Conservation (phyloP, 257 asterid genomes). For the Solanum chilense region DNA sequence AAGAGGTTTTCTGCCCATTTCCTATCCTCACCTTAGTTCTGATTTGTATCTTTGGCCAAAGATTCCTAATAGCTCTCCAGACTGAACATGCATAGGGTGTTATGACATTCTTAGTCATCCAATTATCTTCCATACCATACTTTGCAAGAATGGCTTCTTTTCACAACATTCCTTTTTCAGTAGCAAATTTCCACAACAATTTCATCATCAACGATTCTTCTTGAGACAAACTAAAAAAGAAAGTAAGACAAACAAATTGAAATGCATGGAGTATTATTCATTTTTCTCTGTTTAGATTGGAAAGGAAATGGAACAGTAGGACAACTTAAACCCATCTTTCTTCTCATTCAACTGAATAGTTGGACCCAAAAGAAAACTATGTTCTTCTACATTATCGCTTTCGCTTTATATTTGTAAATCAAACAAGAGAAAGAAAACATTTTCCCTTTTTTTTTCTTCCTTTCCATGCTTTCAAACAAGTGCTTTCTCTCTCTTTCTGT, state of each 20-base stretch:
- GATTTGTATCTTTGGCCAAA: no score
- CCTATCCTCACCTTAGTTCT: no score
- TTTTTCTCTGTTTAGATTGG: neutral
- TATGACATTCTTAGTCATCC: no score
- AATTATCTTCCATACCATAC: no score
- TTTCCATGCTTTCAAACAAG: neutral
- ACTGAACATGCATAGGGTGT: no score
- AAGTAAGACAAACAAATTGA: neutral
- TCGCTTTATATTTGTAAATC: neutral
- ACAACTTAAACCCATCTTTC: neutral
- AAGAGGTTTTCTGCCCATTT: no score
- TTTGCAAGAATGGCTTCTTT: no score
- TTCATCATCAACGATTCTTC: neutral
- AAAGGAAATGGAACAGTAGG: neutral
- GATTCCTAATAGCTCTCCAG: no score
- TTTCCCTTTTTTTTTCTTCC: neutral
- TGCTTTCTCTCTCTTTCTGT: neutral
- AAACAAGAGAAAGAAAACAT: neutral
- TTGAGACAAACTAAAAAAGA: neutral
- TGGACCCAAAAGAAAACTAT: neutral
- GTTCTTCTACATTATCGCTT: neutral
- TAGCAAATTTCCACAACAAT: no score
- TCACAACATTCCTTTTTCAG: no score
- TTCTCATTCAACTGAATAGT: neutral
- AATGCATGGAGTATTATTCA: neutral